Evolutionary conservation across 805 yeast species (phyloP).

Genomic region (Candida nonsorbophila): DNA sequence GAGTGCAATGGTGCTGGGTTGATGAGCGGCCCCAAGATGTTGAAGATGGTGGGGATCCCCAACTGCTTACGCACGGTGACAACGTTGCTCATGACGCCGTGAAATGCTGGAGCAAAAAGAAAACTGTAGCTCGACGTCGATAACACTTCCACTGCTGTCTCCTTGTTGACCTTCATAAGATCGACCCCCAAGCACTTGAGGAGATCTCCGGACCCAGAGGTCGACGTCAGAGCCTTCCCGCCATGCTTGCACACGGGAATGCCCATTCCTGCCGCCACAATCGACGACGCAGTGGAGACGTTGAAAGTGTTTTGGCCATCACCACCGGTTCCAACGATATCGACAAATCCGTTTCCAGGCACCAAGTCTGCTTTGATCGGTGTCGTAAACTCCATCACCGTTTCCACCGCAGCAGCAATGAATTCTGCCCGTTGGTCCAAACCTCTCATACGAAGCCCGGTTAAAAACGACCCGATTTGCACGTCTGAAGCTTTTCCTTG

Average conservation of each 20-base stretch:
- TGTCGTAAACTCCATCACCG: conserved; percentile 63
- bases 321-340: conserved; percentile 98
- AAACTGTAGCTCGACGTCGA: conserved; percentile 53
- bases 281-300: conserved; percentile 91
- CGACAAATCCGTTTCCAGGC: conserved; percentile 55
- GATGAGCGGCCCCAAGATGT: conserved; percentile 86
- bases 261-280: conserved; percentile 87
- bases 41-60: conserved; percentile 92
- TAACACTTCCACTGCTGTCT: conserved; percentile 56
- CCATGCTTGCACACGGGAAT: conserved; percentile 90
- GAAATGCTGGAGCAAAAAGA: conserved; percentile 91
- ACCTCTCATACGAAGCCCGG: conserved; percentile 67
- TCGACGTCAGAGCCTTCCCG: conserved; percentile 91
- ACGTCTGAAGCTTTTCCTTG: conserved; percentile 58
- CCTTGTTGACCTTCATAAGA: conserved; percentile 57
- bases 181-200: conserved; percentile 81
- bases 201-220: conserved; percentile 92
- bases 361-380: conserved; percentile 42
- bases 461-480: conserved; percentile 74
- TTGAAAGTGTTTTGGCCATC: conserved; percentile 97
- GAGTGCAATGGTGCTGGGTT: conserved; percentile 84
- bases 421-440: conserved; percentile 76
- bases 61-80: conserved; percentile 70
- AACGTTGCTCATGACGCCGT: conserved; percentile 82
- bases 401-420: conserved; percentile 80